Base-by-base conservation (phyloP, 73 alveolate genomes). In the Tetrahymena thermophila region DNA sequence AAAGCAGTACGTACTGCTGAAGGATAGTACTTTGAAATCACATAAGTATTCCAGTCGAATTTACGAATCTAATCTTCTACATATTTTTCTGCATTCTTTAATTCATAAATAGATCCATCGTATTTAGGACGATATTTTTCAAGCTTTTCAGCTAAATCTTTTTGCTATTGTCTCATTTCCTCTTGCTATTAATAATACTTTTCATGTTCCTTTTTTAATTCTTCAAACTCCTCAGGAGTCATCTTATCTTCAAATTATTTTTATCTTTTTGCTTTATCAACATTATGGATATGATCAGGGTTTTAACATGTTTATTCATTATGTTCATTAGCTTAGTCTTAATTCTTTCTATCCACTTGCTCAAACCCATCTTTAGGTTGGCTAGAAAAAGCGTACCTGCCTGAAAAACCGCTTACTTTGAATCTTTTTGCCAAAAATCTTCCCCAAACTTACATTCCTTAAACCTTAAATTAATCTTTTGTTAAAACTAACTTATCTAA, bases 1-100 rank as follows among this genome's bases (percentile, higher is more conserved):
- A 94, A 84, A 8, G 50, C 35, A 31, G 28, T 84, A 56, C 93
- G 43, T 93, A 94, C 93, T 94, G 85, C 42, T 40, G 56, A 43
- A 28, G 96, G 95, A 31, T 85, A 31, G 55, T 85, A 94, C 40
- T 89, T 94, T 10, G 94, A 85, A 42, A 94, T 94, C 28, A 94
- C 85, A 94, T 56, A 94, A 43, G 95, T 94, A n/a, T 43, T 84
- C 96, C 96, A 94, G 55, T 94, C 96, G 25, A 89, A 37, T 37
- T 85, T 94, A 43, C 93, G 58, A n/a, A 94, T 89, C 56, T 43
- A 85, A 85, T 94, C 94, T 34, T 28, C 34, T 31, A 85, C 93
- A 43, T 94, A 94, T 21, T 94, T 94, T 85, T 94, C 44, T 4
- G 96, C 94, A 85, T 84, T 94, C 35, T 94, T 94, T 34, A 94